These are phyloP conservation scores for Colletotrichum ledebouriae DNA, from an alignment of 2,329 filamentous ascomycete genomes.

Conservation along the genomic window DNA sequence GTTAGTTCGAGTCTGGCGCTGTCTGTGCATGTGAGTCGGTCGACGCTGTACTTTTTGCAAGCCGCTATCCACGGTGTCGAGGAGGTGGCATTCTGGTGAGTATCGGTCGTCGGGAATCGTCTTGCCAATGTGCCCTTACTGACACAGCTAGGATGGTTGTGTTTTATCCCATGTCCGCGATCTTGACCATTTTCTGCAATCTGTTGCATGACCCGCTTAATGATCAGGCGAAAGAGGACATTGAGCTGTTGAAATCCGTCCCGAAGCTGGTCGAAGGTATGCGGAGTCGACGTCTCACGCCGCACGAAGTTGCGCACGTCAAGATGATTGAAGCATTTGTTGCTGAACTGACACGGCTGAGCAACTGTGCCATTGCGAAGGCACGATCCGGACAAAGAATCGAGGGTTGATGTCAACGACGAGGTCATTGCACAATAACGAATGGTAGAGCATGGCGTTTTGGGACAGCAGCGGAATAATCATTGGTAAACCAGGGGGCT, in stretches of 20 bases:
- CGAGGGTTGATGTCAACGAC: background rate
- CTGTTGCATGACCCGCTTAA: conserved; percentile 63
- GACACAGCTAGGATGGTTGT: conserved; percentile 60
- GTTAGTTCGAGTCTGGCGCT: conserved; percentile 66
- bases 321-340: conserved; percentile 59
- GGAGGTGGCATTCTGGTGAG: conserved; percentile 65
- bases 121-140: background rate
- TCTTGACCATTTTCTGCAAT: conserved; percentile 68
- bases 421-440: background rate
- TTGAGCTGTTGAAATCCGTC: conserved; percentile 59
- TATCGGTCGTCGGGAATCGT: background rate
- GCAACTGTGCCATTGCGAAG: conserved; percentile 55
- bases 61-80: conserved; percentile 58
- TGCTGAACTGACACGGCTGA: conserved; percentile 58
- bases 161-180: conserved; percentile 69
- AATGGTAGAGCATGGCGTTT: background rate
- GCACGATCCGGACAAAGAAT: conserved; percentile 9
- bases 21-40: conserved; percentile 68
- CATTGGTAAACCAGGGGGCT: background rate
- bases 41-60: conserved; percentile 63
- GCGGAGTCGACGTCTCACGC: conserved; percentile 47
- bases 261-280: conserved; percentile 59
- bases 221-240: conserved; percentile 57
- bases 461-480: background rate
- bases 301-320: conserved; percentile 56